Conservation (phyloP, 2,329 filamentous ascomycete genomes). For the Myriosclerotinia scirpicola region DNA sequence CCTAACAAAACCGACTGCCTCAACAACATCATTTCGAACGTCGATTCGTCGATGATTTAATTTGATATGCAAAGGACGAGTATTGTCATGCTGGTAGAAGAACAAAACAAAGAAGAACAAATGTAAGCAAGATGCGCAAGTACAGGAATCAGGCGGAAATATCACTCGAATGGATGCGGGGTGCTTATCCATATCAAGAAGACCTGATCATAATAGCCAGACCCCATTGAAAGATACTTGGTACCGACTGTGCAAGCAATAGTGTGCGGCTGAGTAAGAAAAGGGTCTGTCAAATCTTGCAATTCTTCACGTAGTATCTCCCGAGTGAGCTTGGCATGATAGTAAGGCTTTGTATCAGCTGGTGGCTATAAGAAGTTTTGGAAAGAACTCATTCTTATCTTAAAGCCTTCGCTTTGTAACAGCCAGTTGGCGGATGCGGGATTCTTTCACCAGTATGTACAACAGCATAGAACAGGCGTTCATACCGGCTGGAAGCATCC, state of each 20-base stretch:
- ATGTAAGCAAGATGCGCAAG: constrained; percentile 1
- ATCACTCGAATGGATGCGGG: constrained; percentile 19
- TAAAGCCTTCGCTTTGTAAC: background rate
- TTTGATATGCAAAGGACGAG: constrained; percentile 9
- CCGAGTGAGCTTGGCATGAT: background rate
- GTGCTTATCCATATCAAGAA: constrained; percentile 17
- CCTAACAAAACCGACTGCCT: constrained; percentile 8
- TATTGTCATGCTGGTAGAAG: background rate
- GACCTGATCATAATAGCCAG: constrained; percentile 1
- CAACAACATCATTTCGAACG: constrained; percentile 15
- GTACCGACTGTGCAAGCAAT: constrained; percentile 2
- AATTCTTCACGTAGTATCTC: constrained; percentile 3
- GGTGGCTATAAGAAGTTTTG: background rate
- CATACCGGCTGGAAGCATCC: background rate
- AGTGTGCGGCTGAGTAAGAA: constrained; percentile 17
- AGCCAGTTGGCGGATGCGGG: background rate
- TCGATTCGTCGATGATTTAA: constrained; percentile 14
- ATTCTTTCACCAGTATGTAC: background rate
- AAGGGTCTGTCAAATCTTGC: constrained; percentile 2
- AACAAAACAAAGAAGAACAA: constrained; percentile 10
- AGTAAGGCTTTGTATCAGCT: background rate
- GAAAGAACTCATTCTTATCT: background rate
- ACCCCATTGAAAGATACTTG: constrained; percentile 13
- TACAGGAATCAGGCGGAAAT: constrained; percentile 1
- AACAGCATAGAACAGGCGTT: background rate